These are phyloP conservation scores for Corylus avellana DNA, from an alignment of 306 rosid genomes.

Conservation along the genomic window DNA sequence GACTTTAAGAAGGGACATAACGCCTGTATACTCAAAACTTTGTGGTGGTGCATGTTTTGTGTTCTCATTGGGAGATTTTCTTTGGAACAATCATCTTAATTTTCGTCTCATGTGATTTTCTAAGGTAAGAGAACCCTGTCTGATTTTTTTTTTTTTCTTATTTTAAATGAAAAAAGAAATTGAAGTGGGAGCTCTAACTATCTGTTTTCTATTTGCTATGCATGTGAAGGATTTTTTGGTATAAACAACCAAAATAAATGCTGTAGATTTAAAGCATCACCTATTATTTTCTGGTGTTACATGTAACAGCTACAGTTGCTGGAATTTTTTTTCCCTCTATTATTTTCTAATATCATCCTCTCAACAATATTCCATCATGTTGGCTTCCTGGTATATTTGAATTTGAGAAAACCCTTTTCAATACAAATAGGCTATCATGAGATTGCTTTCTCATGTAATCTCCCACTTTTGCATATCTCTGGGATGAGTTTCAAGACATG, in stretches of 20 bases:
- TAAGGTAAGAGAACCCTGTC: too few relatives aligned
- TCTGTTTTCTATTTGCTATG: background rate
- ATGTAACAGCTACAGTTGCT: background rate
- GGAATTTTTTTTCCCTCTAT: background rate
- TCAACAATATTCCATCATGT: background rate
- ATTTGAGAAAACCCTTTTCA: background rate
- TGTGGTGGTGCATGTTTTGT: background rate
- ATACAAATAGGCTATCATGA: background rate
- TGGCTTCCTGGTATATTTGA: background rate
- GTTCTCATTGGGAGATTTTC: too few relatives aligned
- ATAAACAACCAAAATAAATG: background rate
- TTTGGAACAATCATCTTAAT: too few relatives aligned
- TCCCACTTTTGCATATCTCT: background rate
- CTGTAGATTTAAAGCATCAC: background rate
- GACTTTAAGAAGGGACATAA: background rate
- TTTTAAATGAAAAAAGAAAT: background rate
- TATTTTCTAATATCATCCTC: background rate
- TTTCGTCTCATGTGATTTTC: too few relatives aligned
- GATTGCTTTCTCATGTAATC: background rate
- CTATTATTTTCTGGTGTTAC: constrained; percentile 1
- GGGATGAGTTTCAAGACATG: background rate
- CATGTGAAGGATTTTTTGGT: too few relatives aligned
- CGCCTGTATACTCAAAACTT: background rate
- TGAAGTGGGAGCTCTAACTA: background rate
- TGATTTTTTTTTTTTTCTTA: too few relatives aligned